A percentile compares a stretch with the other conserved stretches of the same genome.
These are phyloP conservation scores for Roridomyces roridus DNA, from an alignment of 768 basidiomycete genomes.

Conservation along the genomic window DNA sequence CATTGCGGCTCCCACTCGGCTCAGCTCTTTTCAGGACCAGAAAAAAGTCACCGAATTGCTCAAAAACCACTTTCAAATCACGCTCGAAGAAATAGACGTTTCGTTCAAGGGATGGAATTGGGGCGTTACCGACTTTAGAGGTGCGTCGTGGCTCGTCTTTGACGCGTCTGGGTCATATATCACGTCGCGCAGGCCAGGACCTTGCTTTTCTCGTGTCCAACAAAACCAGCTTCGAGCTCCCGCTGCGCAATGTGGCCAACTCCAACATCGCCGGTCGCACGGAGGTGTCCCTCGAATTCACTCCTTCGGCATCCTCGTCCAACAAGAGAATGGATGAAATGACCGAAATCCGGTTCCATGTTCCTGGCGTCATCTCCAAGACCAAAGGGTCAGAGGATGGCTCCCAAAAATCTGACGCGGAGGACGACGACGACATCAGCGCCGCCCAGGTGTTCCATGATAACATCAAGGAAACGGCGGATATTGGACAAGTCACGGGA, in stretches of 20 bases:
- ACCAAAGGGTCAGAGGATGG: conserved; percentile 73
- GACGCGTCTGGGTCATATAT: conserved; percentile 6
- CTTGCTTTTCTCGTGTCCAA: conserved; percentile 90
- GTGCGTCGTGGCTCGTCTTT: conserved; percentile 44
- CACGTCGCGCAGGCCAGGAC: conserved; percentile 72
- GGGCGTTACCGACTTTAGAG: conserved; percentile 95
- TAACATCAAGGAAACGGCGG: conserved; percentile 93
- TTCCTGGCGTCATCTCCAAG: conserved; percentile 80
- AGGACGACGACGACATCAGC: conserved; percentile 78
- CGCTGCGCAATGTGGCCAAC: conserved; percentile 86
- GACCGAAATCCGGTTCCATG: conserved; percentile 95
- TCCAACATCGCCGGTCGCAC: conserved; percentile 97
- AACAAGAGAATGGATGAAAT: conserved; percentile 77
- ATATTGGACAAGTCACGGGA: conserved; percentile 89
- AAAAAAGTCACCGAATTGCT: conserved; percentile 82
- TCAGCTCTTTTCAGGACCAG: conserved; percentile 68
- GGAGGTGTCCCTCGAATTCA: conserved; percentile 98
- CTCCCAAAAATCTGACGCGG: conserved; percentile 75
- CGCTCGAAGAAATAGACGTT: conserved; percentile 85
- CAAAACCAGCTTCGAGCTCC: conserved; percentile 89
- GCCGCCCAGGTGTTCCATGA: conserved; percentile 98
- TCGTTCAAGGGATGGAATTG: conserved; percentile 98
- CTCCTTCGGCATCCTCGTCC: conserved; percentile 49
- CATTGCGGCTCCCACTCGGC: not conserved
- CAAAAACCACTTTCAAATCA: conserved; percentile 87